Conservation (phyloP, 2,329 filamentous ascomycete species). For the Calycina herbarum region DNA sequence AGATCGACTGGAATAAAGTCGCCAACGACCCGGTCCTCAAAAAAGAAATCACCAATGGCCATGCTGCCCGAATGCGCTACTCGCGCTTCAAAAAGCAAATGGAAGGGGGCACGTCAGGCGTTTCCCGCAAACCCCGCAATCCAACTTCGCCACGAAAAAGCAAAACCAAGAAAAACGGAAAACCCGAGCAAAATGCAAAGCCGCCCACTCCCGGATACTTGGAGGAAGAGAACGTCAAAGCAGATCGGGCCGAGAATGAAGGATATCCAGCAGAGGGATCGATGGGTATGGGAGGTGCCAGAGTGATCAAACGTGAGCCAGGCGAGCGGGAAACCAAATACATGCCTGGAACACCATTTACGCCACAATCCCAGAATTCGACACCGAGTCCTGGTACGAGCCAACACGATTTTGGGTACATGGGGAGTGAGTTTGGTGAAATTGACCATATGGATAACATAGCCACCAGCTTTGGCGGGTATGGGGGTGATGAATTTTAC, state of each 20-base stretch:
- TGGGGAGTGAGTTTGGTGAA: not conserved
- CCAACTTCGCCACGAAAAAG: slow-evolving; percentile 27
- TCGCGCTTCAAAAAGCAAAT: slow-evolving; percentile 54
- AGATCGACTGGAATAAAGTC: slow-evolving; percentile 56
- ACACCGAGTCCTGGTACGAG: slow-evolving; percentile 13
- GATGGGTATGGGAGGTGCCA: slow-evolving; percentile 1
- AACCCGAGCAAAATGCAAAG: not conserved
- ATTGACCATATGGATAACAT: slow-evolving; percentile 11
- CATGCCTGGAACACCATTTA: slow-evolving; percentile 7
- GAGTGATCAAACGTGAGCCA: slow-evolving; percentile 11
- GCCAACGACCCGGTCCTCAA: slow-evolving; percentile 41
- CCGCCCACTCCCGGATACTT: not conserved
- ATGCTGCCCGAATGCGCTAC: slow-evolving; percentile 58
- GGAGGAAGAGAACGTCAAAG: slow-evolving; percentile 5
- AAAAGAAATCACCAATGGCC: slow-evolving; percentile 54
- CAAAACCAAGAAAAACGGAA: slow-evolving; percentile 8
- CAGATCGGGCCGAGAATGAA: slow-evolving; percentile 6
- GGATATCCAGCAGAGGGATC: not conserved
- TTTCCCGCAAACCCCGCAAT: slow-evolving; percentile 20
- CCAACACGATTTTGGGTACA: slow-evolving; percentile 2
- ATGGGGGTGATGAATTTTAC: not conserved
- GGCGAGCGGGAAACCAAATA: not conserved
- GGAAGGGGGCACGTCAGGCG: slow-evolving; percentile 42
- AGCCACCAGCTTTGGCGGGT: slow-evolving; percentile 10
- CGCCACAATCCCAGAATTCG: slow-evolving; percentile 10